phyloP scores from a whole-genome alignment of 768 basidiomycete species.

The Sarcodon sp. region DNA sequence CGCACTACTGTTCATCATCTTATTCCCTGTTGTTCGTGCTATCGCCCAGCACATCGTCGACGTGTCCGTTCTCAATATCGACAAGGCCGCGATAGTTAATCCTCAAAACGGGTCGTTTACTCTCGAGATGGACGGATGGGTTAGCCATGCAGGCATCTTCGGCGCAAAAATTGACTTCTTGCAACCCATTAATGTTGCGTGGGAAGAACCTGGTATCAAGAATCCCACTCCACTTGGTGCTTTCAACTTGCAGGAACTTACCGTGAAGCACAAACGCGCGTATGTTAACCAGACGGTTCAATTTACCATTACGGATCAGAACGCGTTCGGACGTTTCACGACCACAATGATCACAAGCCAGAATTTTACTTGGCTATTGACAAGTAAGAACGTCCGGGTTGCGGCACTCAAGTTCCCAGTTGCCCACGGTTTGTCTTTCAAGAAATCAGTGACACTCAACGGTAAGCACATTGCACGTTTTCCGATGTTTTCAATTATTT shows the following conservation, averaged over 20 bases:
- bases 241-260: constrained; percentile 33
- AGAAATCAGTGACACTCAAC: constrained; percentile 44
- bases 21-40: constrained; percentile 57
- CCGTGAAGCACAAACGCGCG: constrained; percentile 42
- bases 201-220: constrained; percentile 26
- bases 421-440: constrained; percentile 51
- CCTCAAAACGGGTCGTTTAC: constrained; percentile 50
- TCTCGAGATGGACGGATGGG: constrained; percentile 39
- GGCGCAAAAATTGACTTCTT: constrained; percentile 50
- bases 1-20: constrained; percentile 48
- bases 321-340: constrained; percentile 51
- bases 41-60: constrained; percentile 57
- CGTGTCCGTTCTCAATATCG: constrained; percentile 36
- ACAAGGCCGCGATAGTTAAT: constrained; percentile 33
- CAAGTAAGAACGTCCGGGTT: constrained; percentile 42
- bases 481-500: neutral
- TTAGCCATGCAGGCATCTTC: constrained; percentile 54
- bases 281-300: constrained; percentile 44
- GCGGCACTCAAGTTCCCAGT: constrained; percentile 58
- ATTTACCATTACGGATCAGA: constrained; percentile 43
- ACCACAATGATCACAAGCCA: constrained; percentile 48
- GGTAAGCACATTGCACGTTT: constrained; percentile 19
- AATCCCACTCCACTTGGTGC: constrained; percentile 31
- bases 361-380: constrained; percentile 57
- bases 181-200: constrained; percentile 42